Evolutionary conservation across 192 early-diverging fungal species (phyloP).

Genomic region (Pilaira anomala): DNA sequence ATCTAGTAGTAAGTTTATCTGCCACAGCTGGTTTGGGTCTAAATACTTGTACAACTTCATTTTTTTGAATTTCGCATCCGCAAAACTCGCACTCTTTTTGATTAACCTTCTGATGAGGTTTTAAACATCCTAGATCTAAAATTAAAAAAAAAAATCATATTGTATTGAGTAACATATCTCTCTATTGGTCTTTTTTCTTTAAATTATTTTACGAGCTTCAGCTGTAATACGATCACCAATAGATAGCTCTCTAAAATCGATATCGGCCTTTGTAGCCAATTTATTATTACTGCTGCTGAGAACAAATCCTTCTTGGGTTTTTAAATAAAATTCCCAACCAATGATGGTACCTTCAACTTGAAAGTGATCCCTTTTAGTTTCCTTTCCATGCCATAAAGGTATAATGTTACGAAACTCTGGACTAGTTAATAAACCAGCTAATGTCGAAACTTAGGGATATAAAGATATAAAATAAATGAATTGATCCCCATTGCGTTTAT

Average conservation of each 20-base stretch:
- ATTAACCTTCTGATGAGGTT: background rate
- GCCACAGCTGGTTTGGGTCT: background rate
- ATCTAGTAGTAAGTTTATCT: background rate
- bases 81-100: slow-evolving; percentile 8
- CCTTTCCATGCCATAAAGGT: background rate
- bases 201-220: slow-evolving; percentile 7
- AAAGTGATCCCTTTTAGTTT: slow-evolving; percentile 13
- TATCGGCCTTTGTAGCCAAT: background rate
- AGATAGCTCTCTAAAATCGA: background rate
- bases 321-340: slow-evolving; percentile 23
- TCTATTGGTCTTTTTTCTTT: background rate
- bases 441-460: slow-evolving; percentile 10
- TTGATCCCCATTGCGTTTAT: background rate
- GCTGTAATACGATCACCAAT: slow-evolving; percentile 13
- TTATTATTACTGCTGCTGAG: background rate
- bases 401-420: slow-evolving; percentile 2
- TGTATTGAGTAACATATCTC: slow-evolving; percentile 2
- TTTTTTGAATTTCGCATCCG: background rate
- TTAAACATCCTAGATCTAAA: slow-evolving; percentile 17
- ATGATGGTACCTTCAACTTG: slow-evolving; percentile 13
- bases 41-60: slow-evolving; percentile 11
- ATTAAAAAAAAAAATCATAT: background rate
- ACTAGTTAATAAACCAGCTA: slow-evolving; percentile 14
- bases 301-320: background rate
- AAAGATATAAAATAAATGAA: background rate